Conservation (phyloP, 768 basidiomycete genomes). For the Termitomyces sp. region DNA sequence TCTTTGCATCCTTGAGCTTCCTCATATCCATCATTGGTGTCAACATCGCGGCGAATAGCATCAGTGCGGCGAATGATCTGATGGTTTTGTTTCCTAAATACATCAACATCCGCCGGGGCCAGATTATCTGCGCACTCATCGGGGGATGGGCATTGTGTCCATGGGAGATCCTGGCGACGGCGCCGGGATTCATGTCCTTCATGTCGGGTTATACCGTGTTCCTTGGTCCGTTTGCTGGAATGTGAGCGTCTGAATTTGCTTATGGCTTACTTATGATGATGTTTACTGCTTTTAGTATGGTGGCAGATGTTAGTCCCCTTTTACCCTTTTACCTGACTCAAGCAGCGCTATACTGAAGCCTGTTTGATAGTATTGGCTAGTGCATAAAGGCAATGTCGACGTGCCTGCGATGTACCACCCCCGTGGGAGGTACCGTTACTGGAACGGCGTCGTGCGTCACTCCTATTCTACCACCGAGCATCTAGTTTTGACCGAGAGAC, state of each 20-base stretch:
- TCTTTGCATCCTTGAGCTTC: constrained; percentile 30
- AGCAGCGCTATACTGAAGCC: not conserved
- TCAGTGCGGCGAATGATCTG: constrained; percentile 79
- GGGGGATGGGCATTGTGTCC: constrained; percentile 84
- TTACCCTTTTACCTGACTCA: not conserved
- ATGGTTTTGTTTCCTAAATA: constrained; percentile 70
- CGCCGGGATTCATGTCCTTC: constrained; percentile 68
- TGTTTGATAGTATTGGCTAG: constrained; percentile 64
- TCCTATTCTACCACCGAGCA: too few species aligned
- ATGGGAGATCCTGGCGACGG: constrained; percentile 76
- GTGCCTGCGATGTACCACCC: constrained; percentile 85
- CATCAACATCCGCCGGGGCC: constrained; percentile 80
- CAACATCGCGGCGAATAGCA: constrained; percentile 76
- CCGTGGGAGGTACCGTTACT: constrained; percentile 73
- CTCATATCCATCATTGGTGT: constrained; percentile 66
- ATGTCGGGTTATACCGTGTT: constrained; percentile 86
- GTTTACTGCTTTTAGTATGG: constrained; percentile 29
- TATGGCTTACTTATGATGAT: not conserved
- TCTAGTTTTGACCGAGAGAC: too few species aligned
- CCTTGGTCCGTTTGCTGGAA: constrained; percentile 79
- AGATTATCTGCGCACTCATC: constrained; percentile 71
- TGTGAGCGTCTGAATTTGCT: constrained; percentile 40
- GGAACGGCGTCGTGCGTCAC: constrained; percentile 47
- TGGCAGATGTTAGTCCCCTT: constrained; percentile 35
- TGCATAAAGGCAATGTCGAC: constrained; percentile 68